These are phyloP conservation scores for Leccinum boreale DNA, from an alignment of 768 basidiomycete genomes.

Conservation along the genomic window DNA sequence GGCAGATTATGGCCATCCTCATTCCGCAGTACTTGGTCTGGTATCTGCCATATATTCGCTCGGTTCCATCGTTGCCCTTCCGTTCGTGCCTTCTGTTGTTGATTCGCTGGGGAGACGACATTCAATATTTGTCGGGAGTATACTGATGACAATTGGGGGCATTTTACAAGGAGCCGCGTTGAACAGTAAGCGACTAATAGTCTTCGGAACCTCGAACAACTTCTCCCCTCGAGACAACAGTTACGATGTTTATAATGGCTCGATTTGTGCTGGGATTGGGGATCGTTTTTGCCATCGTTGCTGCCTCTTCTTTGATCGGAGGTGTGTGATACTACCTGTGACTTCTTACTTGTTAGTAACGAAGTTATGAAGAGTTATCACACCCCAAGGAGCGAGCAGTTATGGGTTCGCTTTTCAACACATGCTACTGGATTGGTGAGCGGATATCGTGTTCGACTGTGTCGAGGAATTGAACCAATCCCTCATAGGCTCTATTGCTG, in stretches of 20 bases:
- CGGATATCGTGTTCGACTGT: background rate
- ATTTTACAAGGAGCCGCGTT: slow-evolving; percentile 16
- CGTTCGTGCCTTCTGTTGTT: slow-evolving; percentile 26
- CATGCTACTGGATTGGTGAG: slow-evolving; percentile 12
- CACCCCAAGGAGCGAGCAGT: slow-evolving; percentile 22
- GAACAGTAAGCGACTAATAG: slow-evolving; percentile 2
- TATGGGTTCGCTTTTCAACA: slow-evolving; percentile 11
- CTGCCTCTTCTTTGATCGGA: slow-evolving; percentile 22
- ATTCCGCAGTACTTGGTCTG: slow-evolving; percentile 50
- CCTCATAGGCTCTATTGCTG: slow-evolving; percentile 23
- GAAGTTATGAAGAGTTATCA: slow-evolving; percentile 13
- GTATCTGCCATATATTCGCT: slow-evolving; percentile 59
- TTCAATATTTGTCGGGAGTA: slow-evolving; percentile 10
- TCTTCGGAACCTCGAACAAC: background rate
- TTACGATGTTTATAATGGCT: slow-evolving; percentile 13
- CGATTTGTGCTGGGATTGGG: slow-evolving; percentile 18
- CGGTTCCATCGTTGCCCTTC: slow-evolving; percentile 51
- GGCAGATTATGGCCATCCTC: slow-evolving; percentile 51
- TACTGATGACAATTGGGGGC: slow-evolving; percentile 6
- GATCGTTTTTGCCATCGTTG: slow-evolving; percentile 13
- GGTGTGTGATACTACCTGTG: slow-evolving; percentile 3
- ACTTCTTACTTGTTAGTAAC: background rate
- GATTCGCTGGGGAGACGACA: slow-evolving; percentile 13
- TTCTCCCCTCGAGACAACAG: background rate
- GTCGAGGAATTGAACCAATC: background rate